Base-by-base conservation (phyloP, 176 grass and related monocot species). In the Avena insularis region DNA sequence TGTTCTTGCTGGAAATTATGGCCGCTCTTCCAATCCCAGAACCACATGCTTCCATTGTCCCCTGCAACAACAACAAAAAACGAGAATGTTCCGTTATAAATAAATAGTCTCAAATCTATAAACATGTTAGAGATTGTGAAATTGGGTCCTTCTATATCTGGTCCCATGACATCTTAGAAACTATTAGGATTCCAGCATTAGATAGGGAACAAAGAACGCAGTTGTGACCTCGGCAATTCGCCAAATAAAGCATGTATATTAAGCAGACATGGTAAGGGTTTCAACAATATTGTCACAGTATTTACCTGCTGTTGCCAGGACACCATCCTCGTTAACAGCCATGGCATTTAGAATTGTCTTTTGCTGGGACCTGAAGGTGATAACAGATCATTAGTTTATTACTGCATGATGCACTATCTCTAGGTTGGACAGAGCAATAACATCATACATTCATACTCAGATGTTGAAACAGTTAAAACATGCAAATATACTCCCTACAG, bases 21-120 rank as follows among this genome's bases (percentile, higher is more conserved):
- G n/a, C 97, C 97, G 15, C 97, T 99, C 83, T 99, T 99, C 97
- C 97, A 99, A 82, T 99, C 97, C 97, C 97, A 99, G 79, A 99
- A 99, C 97, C 97, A 96, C 71, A 99, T 56, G 87, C 97, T 99
- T 84, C 97, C 97, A 92, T 99, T 99, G 79, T 99, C 97, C 78
- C 97, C 96, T 98, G 79, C 78, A 12, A 1, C 33, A 25, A 25
- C 25, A 35, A 64, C 61, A 85, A 57, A 82, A 76, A 45, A 64
- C 63, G 50, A 58, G 47, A 47, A 67, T 14, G 13, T 81, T 5
- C 1, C 16, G 15, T 21, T 55, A 7, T 78, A 68, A 20, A 77
- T 9, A 50, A 49, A 54, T 76, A 43, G 20, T 48, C 43, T 73
- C 9, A 23, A 3, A 43, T 25, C 70, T 46, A 4, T 8, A 46